Base-by-base conservation (phyloP, 2,329 filamentous ascomycete genomes). In the Pseudogymnoascus sp. region DNA sequence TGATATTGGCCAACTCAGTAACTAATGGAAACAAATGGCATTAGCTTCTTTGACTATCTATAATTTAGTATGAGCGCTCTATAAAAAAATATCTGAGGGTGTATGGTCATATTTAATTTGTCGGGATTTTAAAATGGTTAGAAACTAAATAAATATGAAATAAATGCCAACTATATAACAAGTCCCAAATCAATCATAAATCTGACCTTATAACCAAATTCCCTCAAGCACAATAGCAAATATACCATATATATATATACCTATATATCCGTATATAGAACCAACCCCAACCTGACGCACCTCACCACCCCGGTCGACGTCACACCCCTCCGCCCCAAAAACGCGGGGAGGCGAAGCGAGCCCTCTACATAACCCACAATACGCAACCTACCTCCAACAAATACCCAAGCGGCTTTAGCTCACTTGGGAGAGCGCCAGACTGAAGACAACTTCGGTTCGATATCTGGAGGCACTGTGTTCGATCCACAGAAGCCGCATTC, bases 401-500 rank as follows among this genome's bases (percentile, higher is more conserved):
- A 42, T 8, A 42, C 39, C 52, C 55, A 62, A 61, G 62, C 62
- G 62, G 62, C 62, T 63, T 63, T 63, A 61, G 62, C 62, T 63
- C 62, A 63, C 62, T 63, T 63, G 62, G 62, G 59, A 61, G 59
- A 63, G 59, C 62, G 59, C 59, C 62, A 63, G 62, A 63, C 62
- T 61, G 62, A 63, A 63, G 61, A 37, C 40, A 39, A 63, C 61
- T 63, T 63, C 61, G 39, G 61, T 42, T 42, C 39, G 27, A 33
- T 25, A 63, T 63, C 61, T 63, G 61, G 61, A 63, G 62, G n/a
- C n/a, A n/a, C n/a, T n/a, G n/a, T n/a, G n/a, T n/a, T n/a, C n/a
- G n/a, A n/a, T n/a, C n/a, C n/a, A 63, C 62, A 63, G 62, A 61
- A 63, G 62, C 62, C 62, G 62, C 62, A 63, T 21, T 21, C 35